Percentiles rank a stretch among this genome's conserved stretches.
Evolutionary conservation across 1,284 basidiomycete genomes (phyloP).

Genomic region (Boletus semigastroideus): DNA sequence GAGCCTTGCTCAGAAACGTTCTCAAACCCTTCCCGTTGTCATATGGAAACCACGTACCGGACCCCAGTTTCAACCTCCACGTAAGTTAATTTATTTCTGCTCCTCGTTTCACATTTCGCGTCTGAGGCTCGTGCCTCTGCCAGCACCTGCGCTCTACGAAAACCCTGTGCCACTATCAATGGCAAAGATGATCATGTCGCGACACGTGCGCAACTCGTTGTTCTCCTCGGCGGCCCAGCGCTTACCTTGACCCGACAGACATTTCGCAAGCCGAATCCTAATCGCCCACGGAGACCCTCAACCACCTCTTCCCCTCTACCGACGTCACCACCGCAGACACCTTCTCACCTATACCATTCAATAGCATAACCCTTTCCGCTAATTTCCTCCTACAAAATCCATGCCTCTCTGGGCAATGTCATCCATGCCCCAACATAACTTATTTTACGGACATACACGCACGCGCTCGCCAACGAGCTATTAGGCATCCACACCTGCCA

Average conservation of each 20-base stretch:
- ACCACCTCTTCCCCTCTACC: constrained; percentile 16
- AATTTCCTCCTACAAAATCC: constrained; percentile 22
- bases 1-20: constrained; percentile 9
- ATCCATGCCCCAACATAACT: constrained; percentile 19
- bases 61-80: constrained; percentile 34
- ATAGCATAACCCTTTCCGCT: constrained; percentile 28
- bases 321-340: constrained; percentile 32
- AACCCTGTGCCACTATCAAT: constrained; percentile 35
- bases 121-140: background rate
- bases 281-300: constrained; percentile 30
- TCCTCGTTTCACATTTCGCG: background rate
- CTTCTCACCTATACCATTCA: constrained; percentile 34
- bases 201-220: constrained; percentile 25
- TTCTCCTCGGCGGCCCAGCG: background rate
- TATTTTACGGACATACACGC: constrained; percentile 30
- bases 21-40: constrained; percentile 15
- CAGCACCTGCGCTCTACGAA: constrained; percentile 34
- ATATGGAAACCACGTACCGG: constrained; percentile 25
- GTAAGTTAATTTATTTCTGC: constrained; percentile 26
- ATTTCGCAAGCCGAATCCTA: constrained; percentile 33
- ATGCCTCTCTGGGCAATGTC: constrained; percentile 6
- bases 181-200: constrained; percentile 36
- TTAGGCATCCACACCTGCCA: constrained; percentile 19
- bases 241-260: constrained; percentile 19
- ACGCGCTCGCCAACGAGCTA: constrained; percentile 15